phyloP scores from a whole-genome alignment of 2,329 filamentous ascomycete species.

The Beauveria rudraprayagi region DNA sequence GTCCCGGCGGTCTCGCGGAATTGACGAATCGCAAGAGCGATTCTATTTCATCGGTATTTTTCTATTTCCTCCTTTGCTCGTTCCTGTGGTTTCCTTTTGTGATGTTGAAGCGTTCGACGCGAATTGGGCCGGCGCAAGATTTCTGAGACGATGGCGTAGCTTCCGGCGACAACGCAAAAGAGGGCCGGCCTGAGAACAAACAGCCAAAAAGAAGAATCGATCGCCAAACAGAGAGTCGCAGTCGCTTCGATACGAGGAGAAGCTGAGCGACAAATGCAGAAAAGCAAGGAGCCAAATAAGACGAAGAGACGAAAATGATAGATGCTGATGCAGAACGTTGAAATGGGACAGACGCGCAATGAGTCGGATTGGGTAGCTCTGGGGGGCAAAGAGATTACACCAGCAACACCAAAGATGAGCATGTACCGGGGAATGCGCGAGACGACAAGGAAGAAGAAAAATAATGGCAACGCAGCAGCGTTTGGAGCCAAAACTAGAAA shows the following conservation, averaged over 20 bases:
- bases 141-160: background rate
- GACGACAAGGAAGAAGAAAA: background rate
- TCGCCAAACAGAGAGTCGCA: background rate
- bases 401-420: slow-evolving; percentile 1
- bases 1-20: background rate
- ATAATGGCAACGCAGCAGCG: background rate
- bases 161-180: background rate
- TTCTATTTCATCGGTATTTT: background rate
- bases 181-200: slow-evolving; percentile 7
- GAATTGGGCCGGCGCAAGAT: background rate
- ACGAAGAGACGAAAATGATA: background rate
- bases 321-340: background rate
- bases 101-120: background rate
- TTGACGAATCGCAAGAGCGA: background rate
- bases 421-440: background rate
- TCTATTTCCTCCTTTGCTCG: background rate
- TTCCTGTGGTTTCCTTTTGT: background rate
- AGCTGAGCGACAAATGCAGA: background rate
- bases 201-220: background rate
- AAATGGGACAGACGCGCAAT: background rate
- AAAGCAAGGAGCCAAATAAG: background rate
- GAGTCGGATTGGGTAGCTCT: background rate
- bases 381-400: slow-evolving; percentile 9
- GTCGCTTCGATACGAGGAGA: background rate
- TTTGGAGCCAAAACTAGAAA: background rate